A percentile compares a stretch with the other conserved stretches of the same genome.
These are phyloP conservation scores for Metschnikowia henanensis DNA, from an alignment of 805 yeast species.

Conservation along the genomic window DNA sequence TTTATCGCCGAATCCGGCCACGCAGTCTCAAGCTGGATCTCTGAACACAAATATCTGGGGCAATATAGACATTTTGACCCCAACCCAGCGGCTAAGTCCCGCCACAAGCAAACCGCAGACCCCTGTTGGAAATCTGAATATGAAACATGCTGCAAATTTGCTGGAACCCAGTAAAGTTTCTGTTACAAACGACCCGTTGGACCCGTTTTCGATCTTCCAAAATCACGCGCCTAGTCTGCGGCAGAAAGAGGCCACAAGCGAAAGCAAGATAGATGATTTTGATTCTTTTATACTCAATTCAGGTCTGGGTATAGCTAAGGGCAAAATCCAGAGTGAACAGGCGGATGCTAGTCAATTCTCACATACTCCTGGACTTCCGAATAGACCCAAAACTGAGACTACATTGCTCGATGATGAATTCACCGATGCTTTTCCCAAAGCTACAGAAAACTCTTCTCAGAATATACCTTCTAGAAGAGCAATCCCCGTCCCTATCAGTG, in stretches of 20 bases:
- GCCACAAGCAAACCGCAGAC: slow-evolving; percentile 1
- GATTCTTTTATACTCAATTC: slow-evolving; percentile 2
- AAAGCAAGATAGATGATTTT: neutral
- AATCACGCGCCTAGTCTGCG: neutral
- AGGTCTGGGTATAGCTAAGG: neutral
- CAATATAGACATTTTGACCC: slow-evolving; percentile 14
- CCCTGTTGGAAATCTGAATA: neutral
- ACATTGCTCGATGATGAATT: slow-evolving; percentile 44
- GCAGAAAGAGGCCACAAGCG: no score
- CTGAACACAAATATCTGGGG: slow-evolving; percentile 3
- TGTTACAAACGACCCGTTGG: slow-evolving; percentile 13
- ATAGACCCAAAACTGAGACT: neutral
- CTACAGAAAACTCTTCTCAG: neutral
- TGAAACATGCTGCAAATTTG: neutral
- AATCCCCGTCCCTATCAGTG: no score
- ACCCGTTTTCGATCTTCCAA: slow-evolving; percentile 23
- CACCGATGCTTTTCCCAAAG: slow-evolving; percentile 34
- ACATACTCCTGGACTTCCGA: neutral
- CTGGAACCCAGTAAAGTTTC: neutral
- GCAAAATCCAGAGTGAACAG: neutral
- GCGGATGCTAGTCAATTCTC: no score
- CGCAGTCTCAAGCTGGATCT: neutral
- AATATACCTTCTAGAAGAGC: no score
- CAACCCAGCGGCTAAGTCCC: slow-evolving; percentile 4
- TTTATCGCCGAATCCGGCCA: slow-evolving; percentile 9